A percentile compares a stretch with the other conserved stretches of the same genome.
Evolutionary conservation across 1,284 basidiomycete species (phyloP).

Genomic region (Polyporus tsugae): DNA sequence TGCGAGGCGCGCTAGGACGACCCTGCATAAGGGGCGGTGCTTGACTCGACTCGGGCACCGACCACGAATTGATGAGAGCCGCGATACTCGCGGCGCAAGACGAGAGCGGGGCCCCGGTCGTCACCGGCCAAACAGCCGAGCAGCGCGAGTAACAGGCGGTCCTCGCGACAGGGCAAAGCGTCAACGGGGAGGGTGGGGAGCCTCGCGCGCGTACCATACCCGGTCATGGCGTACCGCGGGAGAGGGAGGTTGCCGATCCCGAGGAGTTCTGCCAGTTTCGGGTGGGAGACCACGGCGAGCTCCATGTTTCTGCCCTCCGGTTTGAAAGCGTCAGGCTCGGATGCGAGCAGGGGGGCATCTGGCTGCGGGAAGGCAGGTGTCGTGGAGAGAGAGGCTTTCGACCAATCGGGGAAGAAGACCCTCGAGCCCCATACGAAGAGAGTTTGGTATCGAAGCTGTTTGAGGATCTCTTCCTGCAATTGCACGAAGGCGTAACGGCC

Average conservation of each 20-base stretch:
- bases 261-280: background rate
- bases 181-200: conserved; percentile 1
- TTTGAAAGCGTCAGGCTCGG: background rate
- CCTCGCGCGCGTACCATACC: conserved; percentile 7
- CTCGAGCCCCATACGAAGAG: conserved; percentile 10
- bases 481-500: conserved; percentile 14
- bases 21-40: too few relatives aligned
- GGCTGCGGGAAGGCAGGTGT: background rate
- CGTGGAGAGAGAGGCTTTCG: background rate
- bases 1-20: background rate
- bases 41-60: background rate
- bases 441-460: conserved; percentile 14
- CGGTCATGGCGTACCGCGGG: background rate
- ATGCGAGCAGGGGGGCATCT: background rate
- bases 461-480: conserved; percentile 16
- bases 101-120: background rate
- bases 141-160: background rate
- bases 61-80: background rate
- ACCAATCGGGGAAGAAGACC: background rate
- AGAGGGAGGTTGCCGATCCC: conserved; percentile 6
- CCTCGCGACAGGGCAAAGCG: background rate
- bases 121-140: background rate
- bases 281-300: background rate
- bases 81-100: background rate
- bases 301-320: background rate